Percentiles rank a stretch among this genome's conserved stretches.
Conservation (phyloP, 2,329 filamentous ascomycete species). For the Phialophora tarda region DNA sequence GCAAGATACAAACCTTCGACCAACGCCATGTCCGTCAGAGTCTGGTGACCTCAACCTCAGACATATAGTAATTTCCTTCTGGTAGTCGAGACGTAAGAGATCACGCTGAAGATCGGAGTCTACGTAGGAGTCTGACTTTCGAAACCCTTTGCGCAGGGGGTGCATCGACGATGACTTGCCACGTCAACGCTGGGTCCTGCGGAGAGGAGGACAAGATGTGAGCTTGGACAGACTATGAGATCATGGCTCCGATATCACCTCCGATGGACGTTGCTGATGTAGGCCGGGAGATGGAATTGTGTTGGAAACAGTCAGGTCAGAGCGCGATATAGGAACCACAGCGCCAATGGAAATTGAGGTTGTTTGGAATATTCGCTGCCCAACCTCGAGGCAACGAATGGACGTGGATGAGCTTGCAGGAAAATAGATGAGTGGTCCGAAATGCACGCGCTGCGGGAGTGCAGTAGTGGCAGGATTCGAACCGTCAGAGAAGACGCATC, state of each 20-base stretch:
- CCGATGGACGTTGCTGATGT: constrained; percentile 7
- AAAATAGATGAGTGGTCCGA: constrained; percentile 26
- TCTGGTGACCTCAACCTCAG: constrained; percentile 24
- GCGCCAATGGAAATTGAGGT: constrained; percentile 25
- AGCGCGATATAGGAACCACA: constrained; percentile 24
- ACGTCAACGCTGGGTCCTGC: constrained; percentile 25
- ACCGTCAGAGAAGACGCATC: constrained; percentile 11
- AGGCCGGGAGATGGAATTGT: constrained; percentile 16
- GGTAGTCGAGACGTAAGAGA: constrained; percentile 12
- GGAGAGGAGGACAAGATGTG: neutral
- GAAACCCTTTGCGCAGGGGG: constrained; percentile 3
- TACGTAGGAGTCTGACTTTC: constrained; percentile 13
- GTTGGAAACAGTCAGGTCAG: neutral
- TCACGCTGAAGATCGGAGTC: constrained; percentile 12
- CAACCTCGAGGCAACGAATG: constrained; percentile 36
- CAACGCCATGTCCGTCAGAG: neutral
- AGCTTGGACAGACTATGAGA: constrained; percentile 25
- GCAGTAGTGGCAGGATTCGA: constrained; percentile 32
- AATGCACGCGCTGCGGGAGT: constrained; percentile 19
- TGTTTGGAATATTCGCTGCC: constrained; percentile 27
- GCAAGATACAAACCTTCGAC: neutral
- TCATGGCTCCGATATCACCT: constrained; percentile 28
- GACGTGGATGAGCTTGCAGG: constrained; percentile 13
- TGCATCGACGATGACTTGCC: constrained; percentile 18
- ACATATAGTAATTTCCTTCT: neutral